Evolutionary conservation across 2,329 filamentous ascomycete species (phyloP).

Genomic region (Penicillium sp.): DNA sequence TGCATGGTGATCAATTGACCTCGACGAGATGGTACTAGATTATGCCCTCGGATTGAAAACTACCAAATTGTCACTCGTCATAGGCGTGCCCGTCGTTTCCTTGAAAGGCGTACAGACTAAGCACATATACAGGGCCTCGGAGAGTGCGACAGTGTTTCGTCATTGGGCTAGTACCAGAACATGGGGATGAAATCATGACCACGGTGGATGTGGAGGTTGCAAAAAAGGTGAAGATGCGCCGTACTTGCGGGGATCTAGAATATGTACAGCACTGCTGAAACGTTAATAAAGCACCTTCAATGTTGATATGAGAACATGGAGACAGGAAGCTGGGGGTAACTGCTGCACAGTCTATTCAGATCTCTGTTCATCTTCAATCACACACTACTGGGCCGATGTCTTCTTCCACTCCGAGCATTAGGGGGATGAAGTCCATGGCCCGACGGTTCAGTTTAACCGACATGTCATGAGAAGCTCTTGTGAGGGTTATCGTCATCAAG

Average conservation of each 20-base stretch:
- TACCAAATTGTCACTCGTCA: conserved; percentile 14
- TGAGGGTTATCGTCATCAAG: conserved; percentile 41
- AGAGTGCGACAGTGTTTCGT: conserved; percentile 26
- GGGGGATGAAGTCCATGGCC: conserved; percentile 39
- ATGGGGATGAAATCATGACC: not conserved
- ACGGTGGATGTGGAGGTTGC: not conserved
- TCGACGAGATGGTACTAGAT: not conserved
- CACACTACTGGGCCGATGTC: conserved; percentile 29
- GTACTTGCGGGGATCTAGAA: not conserved
- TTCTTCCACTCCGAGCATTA: conserved; percentile 36
- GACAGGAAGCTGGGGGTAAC: not conserved
- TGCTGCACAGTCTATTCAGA: conserved; percentile 38
- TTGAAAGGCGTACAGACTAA: conserved; percentile 28
- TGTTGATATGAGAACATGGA: not conserved
- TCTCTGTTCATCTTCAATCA: conserved; percentile 50
- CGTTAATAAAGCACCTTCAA: not conserved
- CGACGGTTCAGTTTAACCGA: conserved; percentile 13
- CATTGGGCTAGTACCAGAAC: conserved; percentile 16
- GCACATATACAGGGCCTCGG: conserved; percentile 25
- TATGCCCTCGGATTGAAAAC: conserved; percentile 13
- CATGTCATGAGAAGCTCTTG: conserved; percentile 42
- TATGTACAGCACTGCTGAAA: conserved; percentile 2
- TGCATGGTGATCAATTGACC: not conserved
- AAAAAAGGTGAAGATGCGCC: not conserved
- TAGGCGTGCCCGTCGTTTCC: conserved; percentile 18